Evolutionary conservation across 768 basidiomycete genomes (phyloP).

Genomic region (Kwoniella sp.): DNA sequence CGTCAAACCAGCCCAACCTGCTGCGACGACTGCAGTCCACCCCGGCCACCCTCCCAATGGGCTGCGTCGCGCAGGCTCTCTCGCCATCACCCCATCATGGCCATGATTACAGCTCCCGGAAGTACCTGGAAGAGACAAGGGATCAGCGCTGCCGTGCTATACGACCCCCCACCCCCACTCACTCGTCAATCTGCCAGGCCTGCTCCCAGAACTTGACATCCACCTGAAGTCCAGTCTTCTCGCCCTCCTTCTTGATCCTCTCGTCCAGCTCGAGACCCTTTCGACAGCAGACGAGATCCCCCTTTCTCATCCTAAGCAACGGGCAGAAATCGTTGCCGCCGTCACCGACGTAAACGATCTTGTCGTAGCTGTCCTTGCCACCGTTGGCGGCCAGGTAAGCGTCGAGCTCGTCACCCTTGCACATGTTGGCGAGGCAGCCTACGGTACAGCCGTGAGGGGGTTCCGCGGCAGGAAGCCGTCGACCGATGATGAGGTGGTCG

Average conservation of each 20-base stretch:
- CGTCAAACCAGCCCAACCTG: too few species aligned
- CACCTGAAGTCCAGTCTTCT: conserved; percentile 62
- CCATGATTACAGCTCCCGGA: conserved; percentile 4
- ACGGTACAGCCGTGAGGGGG: conserved; percentile 77
- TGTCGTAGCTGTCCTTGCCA: conserved; percentile 59
- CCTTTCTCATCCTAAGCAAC: conserved; percentile 72
- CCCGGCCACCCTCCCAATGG: too few species aligned
- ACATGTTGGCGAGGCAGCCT: conserved; percentile 96
- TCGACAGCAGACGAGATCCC: conserved; percentile 75
- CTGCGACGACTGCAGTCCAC: too few species aligned
- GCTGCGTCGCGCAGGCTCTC: too few species aligned
- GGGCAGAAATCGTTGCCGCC: conserved; percentile 96
- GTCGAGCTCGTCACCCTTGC: conserved; percentile 96
- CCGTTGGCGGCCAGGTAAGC: conserved; percentile 66
- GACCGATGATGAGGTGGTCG: conserved; percentile 61
- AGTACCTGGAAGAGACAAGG: conserved; percentile 1
- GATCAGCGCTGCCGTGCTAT: background rate
- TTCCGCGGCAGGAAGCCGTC: conserved; percentile 69
- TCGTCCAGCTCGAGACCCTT: conserved; percentile 70
- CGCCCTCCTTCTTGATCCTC: conserved; percentile 70
- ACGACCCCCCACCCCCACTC: conserved; percentile 10
- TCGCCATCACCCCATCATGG: too few species aligned
- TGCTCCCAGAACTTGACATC: conserved; percentile 80
- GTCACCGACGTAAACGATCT: conserved; percentile 86
- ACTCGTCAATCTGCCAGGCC: conserved; percentile 94